A percentile compares a stretch with the other conserved stretches of the same genome.
Evolutionary conservation across 306 rosid genomes (phyloP).

Genomic region (Prunus mongolica): DNA sequence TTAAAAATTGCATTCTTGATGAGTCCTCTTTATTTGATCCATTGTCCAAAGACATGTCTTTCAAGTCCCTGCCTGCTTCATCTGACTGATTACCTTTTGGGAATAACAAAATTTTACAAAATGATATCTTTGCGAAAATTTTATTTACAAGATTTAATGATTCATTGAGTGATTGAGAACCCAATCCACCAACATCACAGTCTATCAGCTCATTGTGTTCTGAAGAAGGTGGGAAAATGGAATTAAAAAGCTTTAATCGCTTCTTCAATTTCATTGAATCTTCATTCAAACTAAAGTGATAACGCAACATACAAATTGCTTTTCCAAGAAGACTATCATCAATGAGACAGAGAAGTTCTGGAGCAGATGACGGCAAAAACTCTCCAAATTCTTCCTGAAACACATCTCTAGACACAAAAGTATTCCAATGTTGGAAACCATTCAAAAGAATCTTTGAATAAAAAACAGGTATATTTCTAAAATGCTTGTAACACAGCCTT

Average conservation of each 20-base stretch:
- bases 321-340: conserved; percentile 80
- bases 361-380: conserved; percentile 52
- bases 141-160: conserved; percentile 53
- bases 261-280: conserved; percentile 47
- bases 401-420: conserved; percentile 52
- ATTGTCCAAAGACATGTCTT: conserved; percentile 32
- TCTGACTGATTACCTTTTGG: conserved; percentile 24
- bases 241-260: conserved; percentile 56
- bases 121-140: conserved; percentile 58
- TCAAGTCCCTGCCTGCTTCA: conserved; percentile 32
- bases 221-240: conserved; percentile 38
- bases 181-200: conserved; percentile 41
- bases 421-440: conserved; percentile 65
- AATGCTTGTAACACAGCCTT: conserved; percentile 30
- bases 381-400: conserved; percentile 65
- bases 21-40: conserved; percentile 28
- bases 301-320: conserved; percentile 55
- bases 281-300: conserved; percentile 53
- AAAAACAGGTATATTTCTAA: conserved; percentile 36
- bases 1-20: conserved; percentile 47
- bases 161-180: conserved; percentile 41
- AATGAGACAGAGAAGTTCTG: conserved; percentile 50
- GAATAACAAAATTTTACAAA: conserved; percentile 61
- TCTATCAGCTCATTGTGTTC: conserved; percentile 53
- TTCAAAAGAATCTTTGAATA: conserved; percentile 65